phyloP scores from a whole-genome alignment of 1,284 basidiomycete species.

The Chiua sp. region DNA sequence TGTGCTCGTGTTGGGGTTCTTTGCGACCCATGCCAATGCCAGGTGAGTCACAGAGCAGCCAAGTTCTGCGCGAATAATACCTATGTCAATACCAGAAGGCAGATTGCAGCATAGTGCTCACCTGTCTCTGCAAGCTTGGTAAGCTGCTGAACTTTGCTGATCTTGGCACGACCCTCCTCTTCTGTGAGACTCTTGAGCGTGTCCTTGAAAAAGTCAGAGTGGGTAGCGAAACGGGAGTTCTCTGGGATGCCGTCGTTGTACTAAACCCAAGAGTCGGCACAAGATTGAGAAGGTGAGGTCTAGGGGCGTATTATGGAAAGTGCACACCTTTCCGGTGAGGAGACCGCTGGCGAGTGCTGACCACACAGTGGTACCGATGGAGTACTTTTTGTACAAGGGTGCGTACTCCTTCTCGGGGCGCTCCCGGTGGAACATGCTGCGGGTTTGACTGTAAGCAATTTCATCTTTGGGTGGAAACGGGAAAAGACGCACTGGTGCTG shows the following conservation, averaged over 20 bases:
- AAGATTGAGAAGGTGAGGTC: background rate
- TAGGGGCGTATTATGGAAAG: background rate
- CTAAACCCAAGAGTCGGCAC: constrained; percentile 13
- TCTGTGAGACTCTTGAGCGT: constrained; percentile 42
- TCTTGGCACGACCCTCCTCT: constrained; percentile 51
- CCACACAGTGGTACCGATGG: constrained; percentile 59
- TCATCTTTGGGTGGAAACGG: background rate
- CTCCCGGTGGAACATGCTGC: constrained; percentile 52
- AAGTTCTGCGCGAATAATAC: constrained; percentile 44
- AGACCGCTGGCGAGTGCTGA: constrained; percentile 62
- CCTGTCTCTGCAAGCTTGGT: constrained; percentile 52
- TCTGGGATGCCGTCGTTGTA: constrained; percentile 51
- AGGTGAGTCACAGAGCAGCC: constrained; percentile 65
- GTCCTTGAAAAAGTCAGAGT: constrained; percentile 51
- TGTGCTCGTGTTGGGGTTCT: constrained; percentile 70
- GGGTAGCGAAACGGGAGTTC: constrained; percentile 62
- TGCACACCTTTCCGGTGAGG: constrained; percentile 53
- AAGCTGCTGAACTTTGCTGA: constrained; percentile 57
- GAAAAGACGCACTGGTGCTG: constrained; percentile 47
- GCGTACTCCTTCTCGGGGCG: constrained; percentile 66
- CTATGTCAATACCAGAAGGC: constrained; percentile 2
- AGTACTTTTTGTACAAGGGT: constrained; percentile 46
- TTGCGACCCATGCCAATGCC: constrained; percentile 79
- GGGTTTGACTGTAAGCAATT: constrained; percentile 1
- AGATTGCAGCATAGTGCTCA: constrained; percentile 8